Evolutionary conservation across 2,329 filamentous ascomycete genomes (phyloP).

Genomic region (Claviceps monticola): DNA sequence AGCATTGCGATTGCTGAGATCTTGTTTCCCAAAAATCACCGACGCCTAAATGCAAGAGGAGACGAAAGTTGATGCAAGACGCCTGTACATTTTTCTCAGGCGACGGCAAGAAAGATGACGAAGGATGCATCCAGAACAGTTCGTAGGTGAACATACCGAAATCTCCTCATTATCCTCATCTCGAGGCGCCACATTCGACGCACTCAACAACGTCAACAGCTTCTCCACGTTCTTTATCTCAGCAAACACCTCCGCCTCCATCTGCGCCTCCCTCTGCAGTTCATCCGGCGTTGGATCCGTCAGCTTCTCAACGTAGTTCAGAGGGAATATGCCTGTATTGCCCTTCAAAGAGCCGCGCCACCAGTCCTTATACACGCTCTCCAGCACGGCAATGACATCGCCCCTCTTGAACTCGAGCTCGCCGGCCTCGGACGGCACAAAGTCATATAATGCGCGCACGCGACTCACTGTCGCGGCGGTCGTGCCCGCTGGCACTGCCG

Average conservation of each 20-base stretch:
- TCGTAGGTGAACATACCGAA: constrained; percentile 39
- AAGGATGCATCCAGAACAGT: too few species aligned
- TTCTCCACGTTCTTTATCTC: constrained; percentile 53
- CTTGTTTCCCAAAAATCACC: too few species aligned
- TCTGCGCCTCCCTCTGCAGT: constrained; percentile 86
- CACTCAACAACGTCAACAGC: constrained; percentile 78
- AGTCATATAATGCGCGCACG: constrained; percentile 87
- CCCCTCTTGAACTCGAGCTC: constrained; percentile 95
- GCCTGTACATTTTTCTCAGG: too few species aligned
- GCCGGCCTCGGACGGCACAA: constrained; percentile 82
- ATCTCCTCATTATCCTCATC: constrained; percentile 96
- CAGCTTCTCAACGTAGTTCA: constrained; percentile 98
- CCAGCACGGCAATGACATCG: constrained; percentile 90
- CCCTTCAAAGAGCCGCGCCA: constrained; percentile 93
- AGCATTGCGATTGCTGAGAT: constrained; percentile 11
- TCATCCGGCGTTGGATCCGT: constrained; percentile 90
- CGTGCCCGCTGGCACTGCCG: constrained; percentile 62
- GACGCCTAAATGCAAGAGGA: too few species aligned
- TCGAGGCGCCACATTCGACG: constrained; percentile 63
- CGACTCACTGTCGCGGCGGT: constrained; percentile 93
- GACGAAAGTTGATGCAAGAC: too few species aligned
- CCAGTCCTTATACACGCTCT: constrained; percentile 99
- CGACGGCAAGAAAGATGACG: too few species aligned
- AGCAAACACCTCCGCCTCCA: constrained; percentile 62
- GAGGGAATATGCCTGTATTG: constrained; percentile 91